phyloP scores from a whole-genome alignment of 208 protist species.

The Strigomonas galati region DNA sequence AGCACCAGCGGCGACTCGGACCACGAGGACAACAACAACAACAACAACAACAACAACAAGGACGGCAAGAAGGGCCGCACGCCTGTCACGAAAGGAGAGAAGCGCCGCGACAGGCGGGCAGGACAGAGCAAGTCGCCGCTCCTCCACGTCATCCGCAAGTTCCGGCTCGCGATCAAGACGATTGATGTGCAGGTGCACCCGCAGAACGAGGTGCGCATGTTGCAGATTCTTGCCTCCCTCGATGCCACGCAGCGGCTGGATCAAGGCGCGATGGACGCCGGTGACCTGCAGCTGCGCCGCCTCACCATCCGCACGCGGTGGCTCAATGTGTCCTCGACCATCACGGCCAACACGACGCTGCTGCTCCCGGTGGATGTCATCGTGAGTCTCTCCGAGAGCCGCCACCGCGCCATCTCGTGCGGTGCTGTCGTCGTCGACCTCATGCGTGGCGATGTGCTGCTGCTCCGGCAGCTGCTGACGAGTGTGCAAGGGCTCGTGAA shows the following conservation, averaged over 20 bases:
- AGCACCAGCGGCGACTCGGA: background rate
- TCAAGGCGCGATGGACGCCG: conserved; percentile 15
- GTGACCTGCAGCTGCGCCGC: conserved; percentile 22
- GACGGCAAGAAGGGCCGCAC: background rate
- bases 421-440: conserved; percentile 34
- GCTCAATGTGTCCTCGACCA: conserved; percentile 24
- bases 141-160: background rate
- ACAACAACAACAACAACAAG: background rate
- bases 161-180: background rate
- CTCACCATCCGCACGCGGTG: conserved; percentile 25
- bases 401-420: conserved; percentile 37
- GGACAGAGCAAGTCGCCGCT: background rate
- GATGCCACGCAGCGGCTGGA: conserved; percentile 16
- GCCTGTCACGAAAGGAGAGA: background rate
- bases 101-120: background rate
- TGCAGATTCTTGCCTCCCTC: conserved; percentile 18
- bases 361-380: conserved; percentile 31
- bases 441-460: conserved; percentile 31
- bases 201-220: conserved; percentile 3
- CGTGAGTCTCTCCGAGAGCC: conserved; percentile 28
- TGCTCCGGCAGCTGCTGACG: conserved; percentile 26
- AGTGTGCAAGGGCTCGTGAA: conserved; percentile 20
- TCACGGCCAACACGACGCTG: conserved; percentile 38
- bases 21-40: background rate
- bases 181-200: conserved; percentile 2